Conservation (phyloP, 129 eudicot genomes). For the Escallonia herrerae region DNA sequence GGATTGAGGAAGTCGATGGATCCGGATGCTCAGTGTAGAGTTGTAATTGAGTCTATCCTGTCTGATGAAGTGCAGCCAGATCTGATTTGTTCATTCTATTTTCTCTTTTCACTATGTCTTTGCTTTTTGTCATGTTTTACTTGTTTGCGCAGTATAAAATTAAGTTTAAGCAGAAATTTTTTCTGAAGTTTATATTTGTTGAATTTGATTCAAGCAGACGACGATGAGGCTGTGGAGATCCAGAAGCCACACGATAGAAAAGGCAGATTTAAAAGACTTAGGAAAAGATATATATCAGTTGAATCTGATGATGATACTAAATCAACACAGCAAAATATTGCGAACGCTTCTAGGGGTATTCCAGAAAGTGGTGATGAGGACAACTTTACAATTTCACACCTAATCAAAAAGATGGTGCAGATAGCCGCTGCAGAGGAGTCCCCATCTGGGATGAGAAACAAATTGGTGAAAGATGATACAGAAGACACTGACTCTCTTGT, state of each 20-base stretch:
- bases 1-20: too few species aligned
- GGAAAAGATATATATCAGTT: conserved; percentile 40
- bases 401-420: conserved; percentile 13
- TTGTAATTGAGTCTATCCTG: too few species aligned
- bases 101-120: too few species aligned
- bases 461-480: conserved; percentile 13
- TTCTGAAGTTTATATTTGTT: neutral
- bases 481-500: conserved; percentile 16
- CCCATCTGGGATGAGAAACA: conserved; percentile 16
- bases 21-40: too few species aligned
- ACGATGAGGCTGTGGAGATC: conserved; percentile 19
- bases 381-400: conserved; percentile 31
- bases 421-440: conserved; percentile 10
- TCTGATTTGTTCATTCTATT: too few species aligned
- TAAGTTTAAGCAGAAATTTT: neutral
- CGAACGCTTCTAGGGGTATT: conserved; percentile 3
- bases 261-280: conserved; percentile 25
- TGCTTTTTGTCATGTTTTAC: too few species aligned
- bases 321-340: conserved; percentile 10
- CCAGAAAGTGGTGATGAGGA: conserved; percentile 59
- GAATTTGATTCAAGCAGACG: conserved; percentile 17
- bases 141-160: neutral
- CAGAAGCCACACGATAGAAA: conserved; percentile 26
- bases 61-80: too few species aligned
- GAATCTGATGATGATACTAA: conserved; percentile 57